Evolutionary conservation across 2,329 filamentous ascomycete species (phyloP).

Genomic region (Madurella mycetomatis): DNA sequence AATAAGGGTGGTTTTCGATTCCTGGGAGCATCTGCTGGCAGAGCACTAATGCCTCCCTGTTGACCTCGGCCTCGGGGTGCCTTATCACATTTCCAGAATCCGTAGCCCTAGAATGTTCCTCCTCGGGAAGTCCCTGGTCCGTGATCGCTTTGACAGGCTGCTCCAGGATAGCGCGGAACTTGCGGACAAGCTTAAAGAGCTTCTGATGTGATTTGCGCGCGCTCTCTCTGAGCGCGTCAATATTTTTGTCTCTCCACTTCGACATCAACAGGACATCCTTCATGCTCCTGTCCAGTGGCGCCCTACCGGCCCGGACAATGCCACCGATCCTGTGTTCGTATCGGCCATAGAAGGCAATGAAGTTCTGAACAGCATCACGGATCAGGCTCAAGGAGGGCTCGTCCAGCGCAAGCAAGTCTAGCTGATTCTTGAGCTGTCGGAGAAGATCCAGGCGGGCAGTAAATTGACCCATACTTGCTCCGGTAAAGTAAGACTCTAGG

Average conservation of each 20-base stretch:
- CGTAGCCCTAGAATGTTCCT: constrained; percentile 27
- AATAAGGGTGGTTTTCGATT: constrained; percentile 34
- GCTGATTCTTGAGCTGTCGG: constrained; percentile 58
- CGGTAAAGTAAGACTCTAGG: constrained; percentile 73
- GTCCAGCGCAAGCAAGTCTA: constrained; percentile 57
- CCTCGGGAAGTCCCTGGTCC: constrained; percentile 55
- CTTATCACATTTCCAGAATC: constrained; percentile 8
- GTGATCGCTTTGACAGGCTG: constrained; percentile 68
- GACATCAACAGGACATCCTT: constrained; percentile 88
- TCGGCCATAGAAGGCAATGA: constrained; percentile 69
- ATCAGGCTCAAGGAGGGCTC: constrained; percentile 56
- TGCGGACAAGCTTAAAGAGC: constrained; percentile 83
- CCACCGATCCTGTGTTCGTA: constrained; percentile 65
- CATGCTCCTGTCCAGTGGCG: constrained; percentile 81
- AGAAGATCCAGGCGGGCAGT: constrained; percentile 67
- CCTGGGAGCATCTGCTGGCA: constrained; percentile 35
- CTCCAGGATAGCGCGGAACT: constrained; percentile 75
- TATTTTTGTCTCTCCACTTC: constrained; percentile 98
- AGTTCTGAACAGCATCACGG: constrained; percentile 64
- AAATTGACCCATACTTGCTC: constrained; percentile 78
- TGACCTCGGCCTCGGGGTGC: constrained; percentile 28
- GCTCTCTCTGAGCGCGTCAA: constrained; percentile 81
- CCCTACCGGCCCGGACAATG: constrained; percentile 61
- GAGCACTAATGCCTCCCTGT: constrained; percentile 30
- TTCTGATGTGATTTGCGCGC: constrained; percentile 87